Conservation (phyloP, 768 basidiomycete species). For the Boletus vinaceobasis region DNA sequence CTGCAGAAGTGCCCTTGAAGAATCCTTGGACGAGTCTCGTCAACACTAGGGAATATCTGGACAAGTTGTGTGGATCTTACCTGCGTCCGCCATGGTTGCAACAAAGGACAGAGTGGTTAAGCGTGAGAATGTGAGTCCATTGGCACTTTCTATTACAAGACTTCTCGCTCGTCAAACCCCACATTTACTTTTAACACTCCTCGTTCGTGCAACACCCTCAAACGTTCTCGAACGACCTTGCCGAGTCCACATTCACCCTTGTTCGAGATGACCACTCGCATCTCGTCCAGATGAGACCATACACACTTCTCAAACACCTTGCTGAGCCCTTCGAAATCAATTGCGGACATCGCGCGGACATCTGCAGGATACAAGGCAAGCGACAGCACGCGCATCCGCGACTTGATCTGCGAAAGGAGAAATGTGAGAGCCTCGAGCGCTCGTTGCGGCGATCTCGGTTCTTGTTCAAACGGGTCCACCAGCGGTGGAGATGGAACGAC, state of each 20-base stretch:
- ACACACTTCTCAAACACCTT: slow-evolving; percentile 19
- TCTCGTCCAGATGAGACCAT: slow-evolving; percentile 25
- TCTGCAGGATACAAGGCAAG: slow-evolving; percentile 32
- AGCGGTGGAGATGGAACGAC: slow-evolving; percentile 31
- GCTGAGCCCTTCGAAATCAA: slow-evolving; percentile 30
- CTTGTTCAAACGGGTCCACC: slow-evolving; percentile 19
- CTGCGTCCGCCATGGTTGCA: slow-evolving; percentile 57
- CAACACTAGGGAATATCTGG: slow-evolving; percentile 8
- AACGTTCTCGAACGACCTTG: slow-evolving; percentile 20
- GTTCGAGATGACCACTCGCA: slow-evolving; percentile 30
- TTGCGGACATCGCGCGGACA: slow-evolving; percentile 23
- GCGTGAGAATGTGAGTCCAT: slow-evolving; percentile 21
- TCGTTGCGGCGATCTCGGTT: slow-evolving; percentile 3
- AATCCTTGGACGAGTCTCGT: slow-evolving; percentile 49
- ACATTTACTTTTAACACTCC: slow-evolving; percentile 29
- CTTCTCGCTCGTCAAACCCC: slow-evolving; percentile 32
- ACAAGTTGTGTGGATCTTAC: slow-evolving; percentile 23
- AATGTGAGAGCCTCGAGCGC: slow-evolving; percentile 23
- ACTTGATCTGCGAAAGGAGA: slow-evolving; percentile 26
- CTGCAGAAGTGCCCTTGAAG: slow-evolving; percentile 88
- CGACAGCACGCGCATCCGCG: slow-evolving; percentile 30
- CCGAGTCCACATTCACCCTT: slow-evolving; percentile 28
- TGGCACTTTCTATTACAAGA: slow-evolving; percentile 15
- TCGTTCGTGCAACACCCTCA: slow-evolving; percentile 20
- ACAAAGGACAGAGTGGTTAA: neutral